Base-by-base conservation (phyloP, 306 rosid genomes). In the Castanopsis chinensis region DNA sequence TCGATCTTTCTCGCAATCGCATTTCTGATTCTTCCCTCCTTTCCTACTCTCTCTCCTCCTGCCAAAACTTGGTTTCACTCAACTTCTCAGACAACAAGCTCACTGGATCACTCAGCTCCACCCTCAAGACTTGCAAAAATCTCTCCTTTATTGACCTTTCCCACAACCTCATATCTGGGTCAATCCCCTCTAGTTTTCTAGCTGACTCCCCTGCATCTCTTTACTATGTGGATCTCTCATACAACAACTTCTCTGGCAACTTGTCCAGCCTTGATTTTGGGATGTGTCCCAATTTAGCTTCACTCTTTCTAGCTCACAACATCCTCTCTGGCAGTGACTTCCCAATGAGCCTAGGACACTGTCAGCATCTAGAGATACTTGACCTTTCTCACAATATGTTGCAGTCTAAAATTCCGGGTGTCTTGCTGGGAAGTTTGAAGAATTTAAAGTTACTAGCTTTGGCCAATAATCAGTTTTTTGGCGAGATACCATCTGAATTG, bases 351-450 rank as follows among this genome's bases (percentile, higher is more conserved):
- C 77, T 91, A 57, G 64, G n/a, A 0, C 79, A 77, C 54, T 91
- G 97, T 43, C 65, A 81, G 63, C 72, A 35, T 53, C 79, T 91
- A 67, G 79, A 86, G 81, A 85, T 78, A 17, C 86, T 91, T 0
- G 90, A 91, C 84, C 85, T 91, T 56, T 90, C 94, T 6, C 74
- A 56, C 73, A 92, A 92, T 53, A 71, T 80, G 37, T 75, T 92
- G 5, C 71, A 5, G n/a, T 23, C 35, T 61, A 64, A 75, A 30
- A 90, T 90, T 81, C 97, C 93, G 0, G 84, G 83, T 23, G 80
- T 4, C 43, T 72, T 92, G 72, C 79, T 88, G 45, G 86, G 74
- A 0, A 85, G 53, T 63, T 70, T 91, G 63, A 82, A 68, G 89
- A 88, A 76, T 11, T 59, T 92, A 79, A 90, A 69, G 86, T 81